Base-by-base conservation (phyloP, 345 rosid genomes). In the Eucalyptus pauciflora region DNA sequence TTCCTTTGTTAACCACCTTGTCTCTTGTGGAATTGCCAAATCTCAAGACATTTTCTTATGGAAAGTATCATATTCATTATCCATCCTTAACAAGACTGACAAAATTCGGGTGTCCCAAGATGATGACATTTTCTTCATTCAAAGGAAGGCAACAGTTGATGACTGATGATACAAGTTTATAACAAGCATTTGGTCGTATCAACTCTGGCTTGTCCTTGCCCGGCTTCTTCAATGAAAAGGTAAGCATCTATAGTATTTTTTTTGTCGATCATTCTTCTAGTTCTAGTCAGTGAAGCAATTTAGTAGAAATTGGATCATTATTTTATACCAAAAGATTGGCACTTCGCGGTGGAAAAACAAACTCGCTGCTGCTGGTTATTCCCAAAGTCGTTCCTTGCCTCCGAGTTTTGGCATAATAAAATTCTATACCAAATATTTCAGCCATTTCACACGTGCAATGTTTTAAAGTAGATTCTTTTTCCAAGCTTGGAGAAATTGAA, bases 261-360 rank as follows among this genome's bases (percentile, higher is more conserved):
- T 29, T 18, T 64, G 1, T 64, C 29, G 4, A 62, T 13, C 71
- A 64, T 64, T 64, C 18, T 64, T 64, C 37, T n/a, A 64, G 29
- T 29, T 29, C 37, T 64, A 64, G 9, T n/a, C 1, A 29, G 3
- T 7, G 71, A 64, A 29, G 17, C 18, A 29, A 13, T 2, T 64
- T 13, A 64, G 8, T 29, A 64, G 37, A 64, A 29, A 64, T 4
- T 29, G 0, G 18, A 64, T 64, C 71, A 29, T 64, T 64, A 29
- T 62, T 62, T 1, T 29, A 2, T 29, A 13, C 33, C 69, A 62
- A 62, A 62, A 62, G 17, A 5, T 13, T 62, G 13, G n/a, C 14
- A 60, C 15, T 27, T 52, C 8, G 0, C 2, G 0, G 24, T 51
- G 56, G 56, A 52, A 7, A 52, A 52, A 17, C 56, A 1, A 52